Evolutionary conservation across 2,329 filamentous ascomycete species (phyloP).

Genomic region (Tolypocladium tropicale): DNA sequence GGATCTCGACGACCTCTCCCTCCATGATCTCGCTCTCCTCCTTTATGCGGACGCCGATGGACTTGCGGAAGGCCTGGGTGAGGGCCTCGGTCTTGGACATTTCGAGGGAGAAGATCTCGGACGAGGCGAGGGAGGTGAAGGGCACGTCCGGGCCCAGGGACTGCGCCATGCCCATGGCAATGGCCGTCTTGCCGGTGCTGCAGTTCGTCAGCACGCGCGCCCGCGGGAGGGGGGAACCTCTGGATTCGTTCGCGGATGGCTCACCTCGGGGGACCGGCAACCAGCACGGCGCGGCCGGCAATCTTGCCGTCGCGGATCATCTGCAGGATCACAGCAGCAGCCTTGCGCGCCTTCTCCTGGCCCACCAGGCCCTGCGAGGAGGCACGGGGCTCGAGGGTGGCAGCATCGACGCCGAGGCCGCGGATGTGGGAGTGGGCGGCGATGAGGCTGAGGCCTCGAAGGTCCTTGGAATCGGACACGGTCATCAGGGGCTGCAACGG

Average conservation of each 20-base stretch:
- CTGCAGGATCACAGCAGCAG: conserved; percentile 88
- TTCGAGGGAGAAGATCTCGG: conserved; percentile 96
- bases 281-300: conserved; percentile 85
- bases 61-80: conserved; percentile 97
- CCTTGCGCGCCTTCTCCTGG: conserved; percentile 92
- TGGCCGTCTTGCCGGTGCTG: conserved; percentile 95
- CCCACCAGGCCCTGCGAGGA: conserved; percentile 90
- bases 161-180: conserved; percentile 98
- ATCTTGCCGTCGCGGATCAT: conserved; percentile 99
- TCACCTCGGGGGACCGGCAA: conserved; percentile 82
- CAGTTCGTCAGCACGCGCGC: conserved; percentile 8
- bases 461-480: conserved; percentile 89
- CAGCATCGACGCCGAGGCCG: conserved; percentile 84
- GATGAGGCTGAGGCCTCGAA: conserved; percentile 93
- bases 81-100: conserved; percentile 99
- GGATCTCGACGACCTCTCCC: conserved; percentile 96
- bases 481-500: conserved; percentile 51
- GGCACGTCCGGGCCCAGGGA: conserved; percentile 89
- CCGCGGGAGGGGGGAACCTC: background rate
- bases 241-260: conserved; percentile 3
- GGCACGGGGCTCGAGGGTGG: conserved; percentile 76
- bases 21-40: conserved; percentile 99
- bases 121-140: conserved; percentile 90
- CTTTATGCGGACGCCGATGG: conserved; percentile 95
- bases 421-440: conserved; percentile 97